Evolutionary conservation across 163 green algal genomes (phyloP).

Genomic region (Coccomyxa subellipsoidea): DNA sequence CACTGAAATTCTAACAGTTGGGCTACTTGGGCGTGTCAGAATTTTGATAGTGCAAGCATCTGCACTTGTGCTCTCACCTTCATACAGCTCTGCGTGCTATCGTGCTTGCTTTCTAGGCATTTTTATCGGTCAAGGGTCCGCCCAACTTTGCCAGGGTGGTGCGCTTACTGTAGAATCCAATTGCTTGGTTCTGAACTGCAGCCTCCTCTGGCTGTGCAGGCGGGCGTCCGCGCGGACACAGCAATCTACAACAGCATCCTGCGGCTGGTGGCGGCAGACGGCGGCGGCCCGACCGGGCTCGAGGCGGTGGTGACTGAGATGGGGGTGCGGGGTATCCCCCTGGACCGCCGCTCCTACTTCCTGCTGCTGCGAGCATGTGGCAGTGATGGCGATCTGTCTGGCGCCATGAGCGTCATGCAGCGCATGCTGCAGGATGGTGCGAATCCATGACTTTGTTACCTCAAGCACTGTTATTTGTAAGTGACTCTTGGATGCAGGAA

Average conservation of each 20-base stretch:
- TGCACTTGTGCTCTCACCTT: no score
- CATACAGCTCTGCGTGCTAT: no score
- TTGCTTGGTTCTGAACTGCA: background rate
- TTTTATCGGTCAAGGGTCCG: background rate
- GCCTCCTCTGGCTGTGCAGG: background rate
- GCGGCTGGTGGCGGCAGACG: background rate
- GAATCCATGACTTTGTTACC: background rate
- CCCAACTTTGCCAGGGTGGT: background rate
- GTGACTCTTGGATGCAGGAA: background rate
- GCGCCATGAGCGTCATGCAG: background rate
- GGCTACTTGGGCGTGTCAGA: no score
- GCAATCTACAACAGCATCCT: conserved; percentile 7
- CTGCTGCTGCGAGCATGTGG: background rate
- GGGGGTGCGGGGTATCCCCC: background rate
- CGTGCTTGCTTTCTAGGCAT: no score
- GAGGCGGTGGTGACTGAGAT: background rate
- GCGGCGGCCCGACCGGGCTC: background rate
- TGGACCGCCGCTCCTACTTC: background rate
- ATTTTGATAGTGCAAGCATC: no score
- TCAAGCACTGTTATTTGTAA: no score
- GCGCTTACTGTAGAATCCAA: background rate
- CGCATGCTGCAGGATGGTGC: background rate
- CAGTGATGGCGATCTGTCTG: background rate
- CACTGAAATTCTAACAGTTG: no score
- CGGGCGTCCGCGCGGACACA: background rate